These are phyloP conservation scores for Pseudogymnoascus sp. DNA, from an alignment of 2,329 filamentous ascomycete species.

Conservation along the genomic window DNA sequence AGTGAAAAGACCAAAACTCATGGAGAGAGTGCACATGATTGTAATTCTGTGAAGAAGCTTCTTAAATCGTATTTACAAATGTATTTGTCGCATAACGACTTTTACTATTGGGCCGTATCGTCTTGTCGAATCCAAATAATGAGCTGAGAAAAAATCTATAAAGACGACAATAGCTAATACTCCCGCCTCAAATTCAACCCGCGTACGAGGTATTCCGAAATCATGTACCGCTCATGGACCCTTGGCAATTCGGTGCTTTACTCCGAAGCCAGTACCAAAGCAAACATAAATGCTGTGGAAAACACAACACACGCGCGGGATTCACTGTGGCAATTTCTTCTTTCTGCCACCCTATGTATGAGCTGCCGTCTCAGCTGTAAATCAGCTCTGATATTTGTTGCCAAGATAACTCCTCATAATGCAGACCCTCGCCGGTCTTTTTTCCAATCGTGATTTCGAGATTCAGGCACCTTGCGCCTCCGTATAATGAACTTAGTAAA, in stretches of 20 bases:
- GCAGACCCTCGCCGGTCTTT: constrained; percentile 14
- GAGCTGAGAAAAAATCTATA: constrained; percentile 1
- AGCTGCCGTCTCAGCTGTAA: not conserved
- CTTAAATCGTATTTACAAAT: not conserved
- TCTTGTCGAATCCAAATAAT: not conserved
- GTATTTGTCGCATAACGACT: not conserved
- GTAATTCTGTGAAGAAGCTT: not conserved
- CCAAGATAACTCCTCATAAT: constrained; percentile 22
- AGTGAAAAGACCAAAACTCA: not conserved
- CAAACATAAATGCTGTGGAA: not conserved
- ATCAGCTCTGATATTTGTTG: not conserved
- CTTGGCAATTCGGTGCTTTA: not conserved
- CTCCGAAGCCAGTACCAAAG: not conserved
- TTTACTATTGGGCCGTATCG: not conserved
- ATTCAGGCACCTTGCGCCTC: constrained; percentile 6
- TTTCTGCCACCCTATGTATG: constrained; percentile 4
- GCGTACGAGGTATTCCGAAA: constrained; percentile 4
- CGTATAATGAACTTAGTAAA: constrained; percentile 55
- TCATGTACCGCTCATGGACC: not conserved
- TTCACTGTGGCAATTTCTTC: constrained; percentile 1
- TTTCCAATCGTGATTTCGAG: constrained; percentile 12
- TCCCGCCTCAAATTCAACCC: not conserved
- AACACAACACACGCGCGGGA: not conserved
- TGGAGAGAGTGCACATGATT: not conserved
- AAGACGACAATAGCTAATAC: constrained; percentile 1